phyloP scores from a whole-genome alignment of 192 early-diverging fungal genomes.

The Backusella macrospora region DNA sequence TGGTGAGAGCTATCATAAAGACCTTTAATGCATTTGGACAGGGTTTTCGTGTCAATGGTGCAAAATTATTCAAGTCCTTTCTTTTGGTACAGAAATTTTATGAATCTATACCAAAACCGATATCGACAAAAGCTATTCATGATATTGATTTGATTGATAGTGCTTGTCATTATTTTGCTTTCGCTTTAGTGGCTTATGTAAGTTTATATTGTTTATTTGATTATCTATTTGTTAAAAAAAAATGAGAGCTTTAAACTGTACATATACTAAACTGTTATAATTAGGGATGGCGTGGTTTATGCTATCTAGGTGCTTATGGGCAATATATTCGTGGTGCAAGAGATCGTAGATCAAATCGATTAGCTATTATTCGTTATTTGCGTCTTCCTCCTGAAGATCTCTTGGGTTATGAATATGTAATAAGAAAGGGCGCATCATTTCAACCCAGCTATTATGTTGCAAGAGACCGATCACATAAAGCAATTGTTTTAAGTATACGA shows the following conservation, averaged over 20 bases:
- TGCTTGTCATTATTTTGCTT: slow-evolving; percentile 56
- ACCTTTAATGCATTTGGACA: slow-evolving; percentile 54
- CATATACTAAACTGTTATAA: neutral
- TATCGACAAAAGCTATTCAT: slow-evolving; percentile 10
- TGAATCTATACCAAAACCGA: neutral
- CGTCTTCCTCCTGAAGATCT: slow-evolving; percentile 63
- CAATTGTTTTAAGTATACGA: slow-evolving; percentile 73
- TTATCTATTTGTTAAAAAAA: neutral
- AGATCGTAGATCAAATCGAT: slow-evolving; percentile 65
- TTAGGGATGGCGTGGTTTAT: slow-evolving; percentile 42
- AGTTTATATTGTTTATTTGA: neutral
- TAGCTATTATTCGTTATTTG: slow-evolving; percentile 64
- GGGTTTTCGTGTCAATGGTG: slow-evolving; percentile 59
- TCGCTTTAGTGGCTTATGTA: slow-evolving; percentile 59
- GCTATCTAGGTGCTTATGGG: slow-evolving; percentile 36
- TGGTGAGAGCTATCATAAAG: slow-evolving; percentile 51
- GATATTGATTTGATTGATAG: slow-evolving; percentile 43
- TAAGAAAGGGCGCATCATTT: slow-evolving; percentile 60
- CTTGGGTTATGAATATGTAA: slow-evolving; percentile 68
- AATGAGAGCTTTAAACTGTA: neutral
- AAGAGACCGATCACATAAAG: slow-evolving; percentile 59
- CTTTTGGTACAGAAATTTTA: slow-evolving; percentile 60
- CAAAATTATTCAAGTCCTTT: slow-evolving; percentile 55
- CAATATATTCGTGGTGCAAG: slow-evolving; percentile 41
- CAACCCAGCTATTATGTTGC: slow-evolving; percentile 76